Evolutionary conservation across 805 yeast genomes (phyloP), one percentile per base, ranked within the genome.

Genomic region (Candida silvicultrix): DNA sequence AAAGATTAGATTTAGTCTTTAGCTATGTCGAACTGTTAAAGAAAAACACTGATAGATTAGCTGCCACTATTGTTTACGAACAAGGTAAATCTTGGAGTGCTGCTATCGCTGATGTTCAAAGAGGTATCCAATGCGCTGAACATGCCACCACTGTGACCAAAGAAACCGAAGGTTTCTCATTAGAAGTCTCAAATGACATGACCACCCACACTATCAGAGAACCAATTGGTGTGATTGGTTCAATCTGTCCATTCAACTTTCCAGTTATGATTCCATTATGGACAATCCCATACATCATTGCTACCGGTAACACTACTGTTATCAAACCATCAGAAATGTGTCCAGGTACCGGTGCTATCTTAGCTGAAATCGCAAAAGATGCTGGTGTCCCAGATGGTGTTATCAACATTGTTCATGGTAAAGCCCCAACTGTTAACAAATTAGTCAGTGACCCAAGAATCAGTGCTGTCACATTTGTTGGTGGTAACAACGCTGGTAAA

Each of bases 111-210:
- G 84, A 84, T 56, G 90, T 84, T 32, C 72, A 82, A 55, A 73
- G 92, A 50, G 92, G 92, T 28, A 73, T 84, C 46, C 90, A 84
- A 66, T 89, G 85, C 45, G 89, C 89, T 18, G 90, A 84, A 69
- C 82, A 85, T 46, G 84, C 89, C 19, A 79, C 85, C 59, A 74
- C 74, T 45, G 75, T 83, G 47, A 75, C 86, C 51, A 70, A 77
- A 61, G 88, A 83, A 61, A 70, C 82, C 52, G 75, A 77, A 61
- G 86, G 86, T 28, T 70, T 71, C 45, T 70, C 78, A 36, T 69
- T 84, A 51, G 89, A 82, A 62, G 87, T 84, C 21, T 75, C 88
- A 40, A 65, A 71, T 22, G 84, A 81, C 56, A 83, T 84, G 88
- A 88, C 83, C 67, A 81, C 90, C 40, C 78, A 81, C 57, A 81